Evolutionary conservation across 495 filamentous ascomycete species (phyloP), one percentile per base, ranked within the genome.

Genomic region (Amniculicola lignicola): DNA sequence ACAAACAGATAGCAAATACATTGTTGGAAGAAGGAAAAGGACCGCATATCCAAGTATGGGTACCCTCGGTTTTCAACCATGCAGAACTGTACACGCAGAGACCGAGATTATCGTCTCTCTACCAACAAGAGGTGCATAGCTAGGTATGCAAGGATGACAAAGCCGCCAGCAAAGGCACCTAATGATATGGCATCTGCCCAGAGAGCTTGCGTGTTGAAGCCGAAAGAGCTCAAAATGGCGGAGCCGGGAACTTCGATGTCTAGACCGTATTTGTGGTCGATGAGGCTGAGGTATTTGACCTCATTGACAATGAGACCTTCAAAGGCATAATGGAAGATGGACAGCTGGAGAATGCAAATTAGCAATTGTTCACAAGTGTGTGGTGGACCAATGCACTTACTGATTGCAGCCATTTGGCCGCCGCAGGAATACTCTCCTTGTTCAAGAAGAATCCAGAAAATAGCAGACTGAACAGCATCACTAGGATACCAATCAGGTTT

Each of bases 321-420:
- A 62, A 99, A 97, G 2, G 85, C 93, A 67, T 95, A 99, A 69
- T 99, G 93, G 82, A 97, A 99, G 60, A 99, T 99, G 16, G 90
- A 96, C n/a, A 96, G 77, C 75, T 90, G 74, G 41, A 11, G 46
- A 19, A 18, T 1, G 16, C 53, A 50, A 36, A 47, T 52, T 0
- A 29, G 15, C n/a, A 22, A 10, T 9, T 36, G 44, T 25, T 54
- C 16, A 46, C 3, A 14, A 28, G 29, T 42, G 24, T 11, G 24
- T 22, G 47, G 43, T 21, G 15, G 2, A 24, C n/a, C 1, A 39
- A 24, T 23, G 40, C 28, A 39, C 81, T 77, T 73, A 86, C 82
- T n/a, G 71, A 70, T 73, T 99, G 94, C 29, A 97, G 68, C 93
- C 93, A 99, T 51, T 88, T 65, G 6, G 89, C 86, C 6, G 83